A percentile compares a stretch with the other conserved stretches of the same genome.
Conservation (phyloP, 2,329 filamentous ascomycete species). For the Nothopassalora personata region DNA sequence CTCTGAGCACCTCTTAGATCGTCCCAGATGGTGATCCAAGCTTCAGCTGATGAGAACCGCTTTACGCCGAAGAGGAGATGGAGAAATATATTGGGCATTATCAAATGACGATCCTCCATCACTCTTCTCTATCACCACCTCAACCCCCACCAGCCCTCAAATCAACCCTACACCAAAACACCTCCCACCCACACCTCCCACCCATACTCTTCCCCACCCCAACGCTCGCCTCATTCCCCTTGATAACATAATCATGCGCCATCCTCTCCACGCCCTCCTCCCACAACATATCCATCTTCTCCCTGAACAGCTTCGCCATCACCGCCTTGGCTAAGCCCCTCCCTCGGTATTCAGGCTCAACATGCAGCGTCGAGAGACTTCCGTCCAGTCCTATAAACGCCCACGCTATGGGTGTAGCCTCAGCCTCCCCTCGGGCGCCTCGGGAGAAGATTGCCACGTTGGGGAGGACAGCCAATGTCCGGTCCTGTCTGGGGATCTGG, state of each 20-base stretch:
- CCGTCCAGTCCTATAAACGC: constrained; percentile 59
- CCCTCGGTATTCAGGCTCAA: constrained; percentile 55
- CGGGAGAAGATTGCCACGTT: constrained; percentile 31
- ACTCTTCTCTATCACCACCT: too few relatives aligned
- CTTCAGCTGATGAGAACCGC: too few relatives aligned
- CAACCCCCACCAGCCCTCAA: too few relatives aligned
- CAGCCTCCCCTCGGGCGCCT: constrained; percentile 15
- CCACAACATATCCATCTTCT: constrained; percentile 41
- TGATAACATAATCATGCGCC: constrained; percentile 59
- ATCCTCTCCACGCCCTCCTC: constrained; percentile 43
- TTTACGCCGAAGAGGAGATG: too few relatives aligned
- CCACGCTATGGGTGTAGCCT: constrained; percentile 58
- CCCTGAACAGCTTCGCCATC: constrained; percentile 53
- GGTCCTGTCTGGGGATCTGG: constrained; percentile 52
- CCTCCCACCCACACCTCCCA: constrained; percentile 51
- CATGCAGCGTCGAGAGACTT: constrained; percentile 57
- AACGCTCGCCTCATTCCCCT: constrained; percentile 56
- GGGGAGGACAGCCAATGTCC: constrained; percentile 39
- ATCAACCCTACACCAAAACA: constrained; percentile 48
- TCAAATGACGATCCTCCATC: too few relatives aligned
- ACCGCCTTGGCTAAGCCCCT: constrained; percentile 60
- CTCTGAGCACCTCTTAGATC: too few relatives aligned
- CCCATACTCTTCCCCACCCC: constrained; percentile 59
- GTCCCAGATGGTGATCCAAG: too few relatives aligned
- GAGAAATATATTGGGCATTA: too few relatives aligned